Conservation (phyloP, 106 monocot genomes). For the Phalaenopsis aphrodite region DNA sequence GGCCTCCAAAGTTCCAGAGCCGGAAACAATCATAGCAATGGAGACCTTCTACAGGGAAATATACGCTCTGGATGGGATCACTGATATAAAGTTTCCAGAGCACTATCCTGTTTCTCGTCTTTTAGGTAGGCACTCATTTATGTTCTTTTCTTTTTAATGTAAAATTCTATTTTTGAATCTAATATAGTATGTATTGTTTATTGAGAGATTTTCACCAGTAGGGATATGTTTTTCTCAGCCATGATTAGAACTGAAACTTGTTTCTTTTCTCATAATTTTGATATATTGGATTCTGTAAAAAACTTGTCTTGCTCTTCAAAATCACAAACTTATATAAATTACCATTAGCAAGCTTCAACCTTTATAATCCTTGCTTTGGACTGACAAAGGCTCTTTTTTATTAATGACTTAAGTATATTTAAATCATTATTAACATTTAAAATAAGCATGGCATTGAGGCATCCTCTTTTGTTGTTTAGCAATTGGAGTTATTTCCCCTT, state of each 20-base stretch:
- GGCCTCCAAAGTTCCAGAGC: constrained; percentile 75
- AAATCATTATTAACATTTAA: too few species aligned
- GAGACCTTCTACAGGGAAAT: constrained; percentile 85
- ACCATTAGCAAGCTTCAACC: not conserved
- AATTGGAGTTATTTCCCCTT: too few species aligned
- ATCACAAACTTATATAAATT: not conserved
- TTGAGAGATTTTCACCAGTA: not conserved
- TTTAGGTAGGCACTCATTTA: constrained; percentile 33
- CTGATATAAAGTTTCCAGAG: constrained; percentile 70
- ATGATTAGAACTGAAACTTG: not conserved
- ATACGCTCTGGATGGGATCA: constrained; percentile 75
- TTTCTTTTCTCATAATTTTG: too few species aligned
- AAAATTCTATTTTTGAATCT: not conserved
- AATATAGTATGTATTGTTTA: not conserved
- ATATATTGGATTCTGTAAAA: not conserved
- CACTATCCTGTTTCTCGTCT: constrained; percentile 79
- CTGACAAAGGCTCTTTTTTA: too few species aligned
- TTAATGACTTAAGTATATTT: too few species aligned
- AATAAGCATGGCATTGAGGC: too few species aligned
- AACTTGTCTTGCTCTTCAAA: not conserved
- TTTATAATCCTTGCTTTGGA: too few species aligned
- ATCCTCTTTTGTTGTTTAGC: too few species aligned
- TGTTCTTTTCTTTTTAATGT: not conserved
- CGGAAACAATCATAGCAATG: constrained; percentile 73
- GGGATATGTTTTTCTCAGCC: not conserved